These are phyloP conservation scores for Flammula alnicola DNA, from an alignment of 1,284 basidiomycete species.

Conservation along the genomic window DNA sequence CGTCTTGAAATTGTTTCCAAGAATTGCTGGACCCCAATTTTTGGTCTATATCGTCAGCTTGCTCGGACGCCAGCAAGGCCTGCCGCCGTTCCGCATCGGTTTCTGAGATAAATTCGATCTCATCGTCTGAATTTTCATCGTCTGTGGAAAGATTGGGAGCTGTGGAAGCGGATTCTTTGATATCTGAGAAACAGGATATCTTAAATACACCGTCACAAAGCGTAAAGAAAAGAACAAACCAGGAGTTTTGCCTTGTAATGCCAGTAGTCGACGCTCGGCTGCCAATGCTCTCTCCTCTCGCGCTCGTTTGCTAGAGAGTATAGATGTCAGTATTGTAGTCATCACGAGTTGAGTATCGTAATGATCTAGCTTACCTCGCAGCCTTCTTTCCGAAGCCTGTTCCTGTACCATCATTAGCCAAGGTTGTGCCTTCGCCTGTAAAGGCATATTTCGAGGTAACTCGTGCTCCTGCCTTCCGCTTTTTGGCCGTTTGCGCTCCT, in stretches of 20 bases:
- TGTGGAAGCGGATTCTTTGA: constrained; percentile 19
- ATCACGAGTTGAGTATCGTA: not conserved
- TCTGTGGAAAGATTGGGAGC: constrained; percentile 20
- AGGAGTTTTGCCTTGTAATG: constrained; percentile 40
- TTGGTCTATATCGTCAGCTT: constrained; percentile 40
- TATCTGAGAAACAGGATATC: not conserved
- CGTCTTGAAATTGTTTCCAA: constrained; percentile 50
- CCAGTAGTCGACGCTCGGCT: constrained; percentile 62
- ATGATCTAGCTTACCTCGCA: constrained; percentile 51
- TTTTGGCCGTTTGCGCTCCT: constrained; percentile 63
- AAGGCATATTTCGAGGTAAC: constrained; percentile 66
- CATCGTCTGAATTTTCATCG: constrained; percentile 34
- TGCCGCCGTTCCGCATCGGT: constrained; percentile 61
- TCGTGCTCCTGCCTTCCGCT: constrained; percentile 70
- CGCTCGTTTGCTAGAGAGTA: constrained; percentile 63
- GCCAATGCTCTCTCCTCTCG: constrained; percentile 75
- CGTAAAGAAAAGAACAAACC: constrained; percentile 24
- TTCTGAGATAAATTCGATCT: constrained; percentile 47
- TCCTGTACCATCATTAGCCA: constrained; percentile 56
- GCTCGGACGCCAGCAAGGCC: constrained; percentile 48
- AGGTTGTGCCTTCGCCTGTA: constrained; percentile 53
- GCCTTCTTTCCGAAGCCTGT: constrained; percentile 73
- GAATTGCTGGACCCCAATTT: constrained; percentile 37
- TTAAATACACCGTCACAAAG: not conserved
- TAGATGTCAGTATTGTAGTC: not conserved